Conservation (phyloP, 2,329 filamentous ascomycete genomes). For the Sporothrix dimorphospora region DNA sequence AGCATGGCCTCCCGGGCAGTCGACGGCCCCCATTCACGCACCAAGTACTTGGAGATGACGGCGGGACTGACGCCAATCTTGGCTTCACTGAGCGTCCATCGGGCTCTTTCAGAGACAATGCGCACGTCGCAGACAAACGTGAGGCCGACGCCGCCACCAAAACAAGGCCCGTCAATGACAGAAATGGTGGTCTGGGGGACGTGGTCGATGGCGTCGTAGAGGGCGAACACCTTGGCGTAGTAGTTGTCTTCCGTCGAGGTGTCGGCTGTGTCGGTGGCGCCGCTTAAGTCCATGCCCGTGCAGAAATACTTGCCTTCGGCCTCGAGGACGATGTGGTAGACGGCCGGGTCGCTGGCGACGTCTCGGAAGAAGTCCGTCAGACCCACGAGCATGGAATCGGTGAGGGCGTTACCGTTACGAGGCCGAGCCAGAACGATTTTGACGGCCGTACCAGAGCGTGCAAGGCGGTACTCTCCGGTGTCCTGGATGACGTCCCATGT, state of each 20-base stretch:
- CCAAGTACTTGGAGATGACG: constrained; percentile 43
- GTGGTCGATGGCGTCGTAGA: constrained; percentile 43
- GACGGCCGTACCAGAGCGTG: not conserved
- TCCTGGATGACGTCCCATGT: not conserved
- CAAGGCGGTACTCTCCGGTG: constrained; percentile 7
- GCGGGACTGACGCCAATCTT: constrained; percentile 42
- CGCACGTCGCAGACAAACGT: constrained; percentile 47
- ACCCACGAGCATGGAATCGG: not conserved
- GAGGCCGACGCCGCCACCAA: constrained; percentile 46
- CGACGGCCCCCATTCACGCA: constrained; percentile 42
- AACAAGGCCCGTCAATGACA: constrained; percentile 44
- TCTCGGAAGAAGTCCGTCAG: not conserved
- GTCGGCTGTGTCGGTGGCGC: not conserved
- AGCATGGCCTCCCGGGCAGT: constrained; percentile 44
- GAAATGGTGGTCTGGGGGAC: constrained; percentile 46
- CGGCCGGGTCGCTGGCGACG: constrained; percentile 33
- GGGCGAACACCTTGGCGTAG: constrained; percentile 31
- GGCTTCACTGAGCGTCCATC: constrained; percentile 43
- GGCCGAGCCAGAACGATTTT: not conserved
- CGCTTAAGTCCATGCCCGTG: constrained; percentile 42
- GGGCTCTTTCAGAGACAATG: constrained; percentile 28
- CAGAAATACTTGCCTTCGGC: constrained; percentile 44
- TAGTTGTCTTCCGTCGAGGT: not conserved
- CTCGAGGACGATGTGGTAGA: constrained; percentile 41
- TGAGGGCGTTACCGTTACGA: constrained; percentile 23